Base-by-base conservation (phyloP, 139 green algal species). In the Ostreobium quekettii region DNA sequence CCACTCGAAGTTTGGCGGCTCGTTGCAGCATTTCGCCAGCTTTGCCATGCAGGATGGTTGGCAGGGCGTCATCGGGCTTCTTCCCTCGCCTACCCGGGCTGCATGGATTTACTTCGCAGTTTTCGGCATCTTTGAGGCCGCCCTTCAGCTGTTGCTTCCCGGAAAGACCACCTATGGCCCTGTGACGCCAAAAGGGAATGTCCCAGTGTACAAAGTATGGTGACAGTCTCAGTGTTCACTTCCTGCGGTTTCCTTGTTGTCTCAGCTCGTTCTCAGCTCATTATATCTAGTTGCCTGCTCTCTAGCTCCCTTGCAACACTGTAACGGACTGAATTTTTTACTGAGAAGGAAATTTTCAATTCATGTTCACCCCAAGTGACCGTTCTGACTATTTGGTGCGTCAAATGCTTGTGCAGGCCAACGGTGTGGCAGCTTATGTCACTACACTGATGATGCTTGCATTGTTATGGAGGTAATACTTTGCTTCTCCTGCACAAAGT, bases 151-250 rank as follows among this genome's bases (percentile, higher is more conserved):
- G 28, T 47, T 71, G 29, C 37, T 87, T 24, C 84, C 84, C 24
- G 84, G 80, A 33, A 82, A 80, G 48, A 59, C 35, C 47, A 72
- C 77, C 48, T 53, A 81, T 33, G 84, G 81, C 6, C 81, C 80
- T 24, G 67, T 83, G 19, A 80, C 84, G 1, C 82, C 84, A 4
- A 84, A 80, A 29, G 84, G 84, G 36, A 89, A 89, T 63, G 68
- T 72, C 1, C 84, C 84, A 24, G 68, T 87, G 28, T 90, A 90
- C 74, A 85, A 83, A 74, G 83, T 79, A 60, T 29, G 7, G 47
- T 64, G 26, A 32, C 15, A 58, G 19, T 74, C 29, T 38, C 32
- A 36, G 28, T 42, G 22, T 8, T 36, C 29, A 71, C 67, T 19
- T 22, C 48, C 11, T 71, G 42, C 11, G 24, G 42, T 53, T 19